phyloP scores from a whole-genome alignment of 164 flowering plant species.

The Cinnamomum micranthum region DNA sequence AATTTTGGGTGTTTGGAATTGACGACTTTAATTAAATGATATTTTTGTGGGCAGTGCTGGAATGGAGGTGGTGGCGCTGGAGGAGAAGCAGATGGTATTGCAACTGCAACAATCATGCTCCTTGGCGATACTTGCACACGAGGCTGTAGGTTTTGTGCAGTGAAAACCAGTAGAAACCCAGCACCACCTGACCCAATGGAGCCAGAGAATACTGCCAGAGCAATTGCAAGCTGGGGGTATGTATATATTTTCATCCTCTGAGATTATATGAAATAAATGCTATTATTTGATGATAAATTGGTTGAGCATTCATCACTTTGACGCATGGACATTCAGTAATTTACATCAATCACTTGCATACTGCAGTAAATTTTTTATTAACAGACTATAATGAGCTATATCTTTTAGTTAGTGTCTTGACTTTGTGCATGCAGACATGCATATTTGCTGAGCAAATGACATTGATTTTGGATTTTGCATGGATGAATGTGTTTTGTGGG shows the following conservation, averaged over 20 bases:
- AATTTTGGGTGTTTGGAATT: neutral
- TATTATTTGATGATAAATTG: neutral
- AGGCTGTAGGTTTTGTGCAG: slow-evolving; percentile 97
- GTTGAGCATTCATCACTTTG: too few species aligned
- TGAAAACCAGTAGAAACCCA: slow-evolving; percentile 87
- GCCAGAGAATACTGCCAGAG: slow-evolving; percentile 85
- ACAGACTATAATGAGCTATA: too few species aligned
- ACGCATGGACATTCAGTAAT: too few species aligned
- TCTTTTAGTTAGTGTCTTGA: too few species aligned
- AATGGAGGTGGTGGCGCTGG: slow-evolving; percentile 61
- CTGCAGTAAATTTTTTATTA: too few species aligned
- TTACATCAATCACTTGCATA: too few species aligned
- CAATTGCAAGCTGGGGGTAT: slow-evolving; percentile 95
- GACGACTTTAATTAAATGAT: neutral
- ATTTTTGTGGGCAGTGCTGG: slow-evolving; percentile 63
- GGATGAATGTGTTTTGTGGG: too few species aligned
- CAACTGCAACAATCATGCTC: slow-evolving; percentile 95
- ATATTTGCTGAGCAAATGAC: too few species aligned
- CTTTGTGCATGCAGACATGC: too few species aligned
- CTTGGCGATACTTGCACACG: slow-evolving; percentile 97
- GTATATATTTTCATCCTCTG: neutral
- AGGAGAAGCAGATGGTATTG: slow-evolving; percentile 64
- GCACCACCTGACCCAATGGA: slow-evolving; percentile 94
- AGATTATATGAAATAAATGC: neutral
- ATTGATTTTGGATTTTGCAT: too few species aligned